A percentile compares a stretch with the other conserved stretches of the same genome.
Conservation (phyloP, 225 moss, liverwort and hornwort genomes). For the Pleurozium schreberi region DNA sequence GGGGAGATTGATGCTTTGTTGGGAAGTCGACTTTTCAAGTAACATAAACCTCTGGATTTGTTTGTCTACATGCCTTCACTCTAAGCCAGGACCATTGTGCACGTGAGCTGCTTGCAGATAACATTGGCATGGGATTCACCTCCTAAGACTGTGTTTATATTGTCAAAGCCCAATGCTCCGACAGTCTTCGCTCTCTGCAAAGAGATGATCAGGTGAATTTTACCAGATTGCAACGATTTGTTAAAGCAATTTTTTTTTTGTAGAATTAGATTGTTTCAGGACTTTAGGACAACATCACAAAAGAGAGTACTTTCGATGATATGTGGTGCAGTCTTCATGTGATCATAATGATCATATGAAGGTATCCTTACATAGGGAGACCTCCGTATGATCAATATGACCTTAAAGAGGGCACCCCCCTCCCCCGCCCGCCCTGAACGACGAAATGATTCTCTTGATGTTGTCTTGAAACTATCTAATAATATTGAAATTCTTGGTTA, state of each 20-base stretch:
- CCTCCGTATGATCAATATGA: not conserved
- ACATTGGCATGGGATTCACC: constrained; percentile 74
- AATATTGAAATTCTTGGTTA: not conserved
- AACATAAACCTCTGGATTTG: not conserved
- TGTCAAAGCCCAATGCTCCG: constrained; percentile 62
- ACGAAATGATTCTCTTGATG: not conserved
- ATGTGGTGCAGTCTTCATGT: not conserved
- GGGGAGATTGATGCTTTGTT: not conserved
- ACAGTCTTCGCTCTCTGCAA: constrained; percentile 57
- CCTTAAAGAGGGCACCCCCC: not conserved
- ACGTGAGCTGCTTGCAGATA: constrained; percentile 44
- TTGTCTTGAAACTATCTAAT: not conserved
- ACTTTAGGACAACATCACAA: not conserved
- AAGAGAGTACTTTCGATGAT: not conserved
- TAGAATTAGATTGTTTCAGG: not conserved
- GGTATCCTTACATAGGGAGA: not conserved
- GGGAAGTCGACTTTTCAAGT: not conserved
- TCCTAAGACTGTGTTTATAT: constrained; percentile 68
- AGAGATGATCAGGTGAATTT: constrained; percentile 79
- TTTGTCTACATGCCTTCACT: not conserved
- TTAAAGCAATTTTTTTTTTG: not conserved
- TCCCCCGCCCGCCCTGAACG: not conserved
- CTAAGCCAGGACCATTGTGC: not conserved
- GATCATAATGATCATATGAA: not conserved
- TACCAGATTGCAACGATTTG: not conserved